Base-by-base conservation (phyloP, 306 rosid genomes). In the Gastrolobium villosum region DNA sequence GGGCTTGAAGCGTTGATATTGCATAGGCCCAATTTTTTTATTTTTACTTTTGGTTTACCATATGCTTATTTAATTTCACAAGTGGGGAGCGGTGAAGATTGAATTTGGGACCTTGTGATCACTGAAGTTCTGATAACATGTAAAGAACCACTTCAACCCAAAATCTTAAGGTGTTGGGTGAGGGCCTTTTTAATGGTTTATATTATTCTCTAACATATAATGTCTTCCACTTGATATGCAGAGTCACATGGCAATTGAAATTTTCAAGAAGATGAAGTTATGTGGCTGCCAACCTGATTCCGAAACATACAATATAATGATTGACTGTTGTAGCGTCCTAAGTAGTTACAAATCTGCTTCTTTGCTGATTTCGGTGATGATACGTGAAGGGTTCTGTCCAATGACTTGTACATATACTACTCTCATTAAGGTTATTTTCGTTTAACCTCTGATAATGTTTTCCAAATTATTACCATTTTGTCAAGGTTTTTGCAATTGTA, bases 291-390 rank as follows among this genome's bases (percentile, higher is more conserved):
- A 71, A 39, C 87, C 83, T 60, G 78, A 87, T 84, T 82, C 79
- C 40, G 86, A 75, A 7, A 90, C 98, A 48, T 94, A 88, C 84
- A 78, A 79, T 84, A 90, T 88, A 75, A 90, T 94, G 98, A 79
- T 94, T 1, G 87, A 90, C 74, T 89, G 92, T 74, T 92, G 96
- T 75, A 78, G 86, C 71, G 55, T 88, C 62, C 48, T 71, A 56
- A 70, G 84, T 75, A 81, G 94, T 78, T 92, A 83, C 76, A 92
- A 55, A 83, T 94, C 94, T 70, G 97, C 94, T 66, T 81, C 75
- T 72, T 66, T 82, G 72, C 82, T 94, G 78, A 73, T 89, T 74
- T 83, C 98, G 64, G 69, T 76, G 89, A 94, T 92, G 97, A 66
- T 92, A 65, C 94, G 91, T 60, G 76, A 84, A 53, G 98, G 98